Conservation (phyloP, 495 filamentous ascomycete species). For the Penicillium herquei region DNA sequence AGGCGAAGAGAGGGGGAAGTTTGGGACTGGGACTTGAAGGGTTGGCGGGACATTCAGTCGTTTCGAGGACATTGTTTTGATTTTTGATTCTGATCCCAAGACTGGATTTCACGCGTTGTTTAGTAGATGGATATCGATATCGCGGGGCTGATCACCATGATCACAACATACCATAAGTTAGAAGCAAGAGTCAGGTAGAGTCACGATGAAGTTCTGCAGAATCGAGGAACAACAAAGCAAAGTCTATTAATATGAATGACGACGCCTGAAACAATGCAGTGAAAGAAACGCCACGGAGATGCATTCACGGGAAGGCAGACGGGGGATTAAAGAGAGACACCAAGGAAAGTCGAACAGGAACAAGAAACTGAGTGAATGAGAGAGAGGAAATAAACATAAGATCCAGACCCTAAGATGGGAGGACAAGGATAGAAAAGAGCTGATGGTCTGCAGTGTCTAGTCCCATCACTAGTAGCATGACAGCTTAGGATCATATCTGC, state of each 20-base stretch:
- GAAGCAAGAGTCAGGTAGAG: not conserved
- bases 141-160: not conserved
- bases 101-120: not conserved
- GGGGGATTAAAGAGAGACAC: conserved; percentile 4
- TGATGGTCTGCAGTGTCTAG: conserved; percentile 7
- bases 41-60: conserved; percentile 25
- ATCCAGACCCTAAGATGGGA: not conserved
- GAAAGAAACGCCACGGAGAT: conserved; percentile 15
- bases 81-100: conserved; percentile 2
- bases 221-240: conserved; percentile 4
- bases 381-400: not conserved
- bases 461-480: not conserved
- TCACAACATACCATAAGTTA: conserved; percentile 16
- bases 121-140: not conserved
- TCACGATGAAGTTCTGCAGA: not conserved
- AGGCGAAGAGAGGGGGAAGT: conserved; percentile 45
- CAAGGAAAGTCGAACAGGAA: conserved; percentile 4
- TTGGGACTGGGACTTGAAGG: conserved; percentile 35
- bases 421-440: conserved; percentile 5
- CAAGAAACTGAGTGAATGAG: conserved; percentile 1
- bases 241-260: conserved; percentile 22
- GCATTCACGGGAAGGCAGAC: conserved; percentile 13
- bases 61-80: conserved; percentile 24
- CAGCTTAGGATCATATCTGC: not conserved
- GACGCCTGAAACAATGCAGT: conserved; percentile 24